Base-by-base conservation (phyloP, 163 green algal species). In the Chlamydomonas reinhardtii region DNA sequence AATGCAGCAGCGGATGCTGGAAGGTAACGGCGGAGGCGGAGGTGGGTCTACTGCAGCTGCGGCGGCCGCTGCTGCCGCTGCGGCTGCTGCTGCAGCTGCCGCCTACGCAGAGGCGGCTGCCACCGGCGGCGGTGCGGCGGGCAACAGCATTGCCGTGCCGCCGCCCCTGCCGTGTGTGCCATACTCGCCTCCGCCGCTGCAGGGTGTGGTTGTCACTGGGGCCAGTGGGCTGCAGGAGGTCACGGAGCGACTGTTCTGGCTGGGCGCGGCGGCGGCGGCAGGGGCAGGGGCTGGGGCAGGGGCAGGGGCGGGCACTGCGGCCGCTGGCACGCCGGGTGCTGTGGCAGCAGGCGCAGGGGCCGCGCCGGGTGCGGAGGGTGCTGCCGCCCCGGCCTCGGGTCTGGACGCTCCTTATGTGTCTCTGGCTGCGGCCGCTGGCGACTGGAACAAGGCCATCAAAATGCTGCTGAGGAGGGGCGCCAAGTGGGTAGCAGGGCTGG, bases 371-470 rank as follows among this genome's bases (percentile, higher is more conserved):
- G 12, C 48, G 6, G 48, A 14, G 1, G 48, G 14, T 1, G 48
- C 48, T 17, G 48, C 39, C 39, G 39, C 39, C 39, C 39, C 39
- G 5, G 39, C 39, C 39, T 52, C 24, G 16, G 81, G 81, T 16
- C 81, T 81, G 81, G 70, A 79, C 54, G 70, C 32, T 35, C 59
- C 81, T 29, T 80, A 81, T 37, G 70, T 87, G 35, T 12, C 70
- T 4, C 69, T 87, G 81, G 81, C 81, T 56, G 81, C 59, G 34
- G 81, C 74, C 19, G 56, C 71, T 27, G 81, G 81, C 31, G 81
- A 87, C 56, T 87, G 81, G 81, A 29, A n/a, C 32, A 74, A 74
- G 59, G 81, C 81, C 20, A 87, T 87, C 70, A 87, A 87, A 59
- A 80, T 68, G 71, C 70, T 87, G 71, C 72, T 87, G 71, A 16